Percentiles rank a stretch among this genome's conserved stretches.
Evolutionary conservation across 2,329 filamentous ascomycete genomes (phyloP).

Genomic region (Paraphaeosphaeria sporulosa): DNA sequence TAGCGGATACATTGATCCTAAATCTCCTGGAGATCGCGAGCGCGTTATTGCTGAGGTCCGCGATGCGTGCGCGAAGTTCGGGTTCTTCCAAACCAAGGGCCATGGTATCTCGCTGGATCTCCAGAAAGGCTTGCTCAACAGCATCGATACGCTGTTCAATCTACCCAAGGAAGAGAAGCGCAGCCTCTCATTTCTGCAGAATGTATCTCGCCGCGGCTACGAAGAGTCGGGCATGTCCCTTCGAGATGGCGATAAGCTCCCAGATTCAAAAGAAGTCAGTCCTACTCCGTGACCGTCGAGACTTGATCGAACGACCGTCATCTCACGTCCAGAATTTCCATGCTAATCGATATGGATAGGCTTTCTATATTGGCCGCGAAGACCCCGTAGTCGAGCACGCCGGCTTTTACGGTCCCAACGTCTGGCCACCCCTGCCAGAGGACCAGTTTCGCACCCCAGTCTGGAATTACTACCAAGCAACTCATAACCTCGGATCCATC

Average conservation of each 20-base stretch:
- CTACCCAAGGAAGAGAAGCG: constrained; percentile 24
- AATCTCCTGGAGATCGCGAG: constrained; percentile 3
- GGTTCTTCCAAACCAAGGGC: constrained; percentile 25
- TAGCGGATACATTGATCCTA: constrained; percentile 11
- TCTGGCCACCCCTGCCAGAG: constrained; percentile 16
- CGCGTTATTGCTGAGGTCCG: constrained; percentile 19
- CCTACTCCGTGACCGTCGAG: too few species aligned
- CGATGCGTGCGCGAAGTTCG: constrained; percentile 19
- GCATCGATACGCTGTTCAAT: constrained; percentile 18
- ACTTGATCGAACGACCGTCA: too few species aligned
- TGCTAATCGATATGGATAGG: not conserved
- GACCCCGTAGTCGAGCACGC: constrained; percentile 13
- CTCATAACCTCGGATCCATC: constrained; percentile 10
- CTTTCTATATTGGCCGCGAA: constrained; percentile 19
- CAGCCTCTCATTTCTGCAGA: constrained; percentile 18
- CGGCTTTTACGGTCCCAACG: constrained; percentile 18
- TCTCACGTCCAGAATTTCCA: too few species aligned
- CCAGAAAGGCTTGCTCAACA: constrained; percentile 13
- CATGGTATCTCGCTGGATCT: constrained; percentile 21
- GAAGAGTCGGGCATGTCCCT: constrained; percentile 16
- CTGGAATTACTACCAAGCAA: constrained; percentile 14
- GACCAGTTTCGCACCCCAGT: constrained; percentile 13
- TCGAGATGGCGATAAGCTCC: constrained; percentile 16
- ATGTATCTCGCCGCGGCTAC: constrained; percentile 18
- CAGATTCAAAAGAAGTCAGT: constrained; percentile 22